Evolutionary conservation across 2,329 filamentous ascomycete genomes (phyloP).

Genomic region (Celoporthe dispersa): DNA sequence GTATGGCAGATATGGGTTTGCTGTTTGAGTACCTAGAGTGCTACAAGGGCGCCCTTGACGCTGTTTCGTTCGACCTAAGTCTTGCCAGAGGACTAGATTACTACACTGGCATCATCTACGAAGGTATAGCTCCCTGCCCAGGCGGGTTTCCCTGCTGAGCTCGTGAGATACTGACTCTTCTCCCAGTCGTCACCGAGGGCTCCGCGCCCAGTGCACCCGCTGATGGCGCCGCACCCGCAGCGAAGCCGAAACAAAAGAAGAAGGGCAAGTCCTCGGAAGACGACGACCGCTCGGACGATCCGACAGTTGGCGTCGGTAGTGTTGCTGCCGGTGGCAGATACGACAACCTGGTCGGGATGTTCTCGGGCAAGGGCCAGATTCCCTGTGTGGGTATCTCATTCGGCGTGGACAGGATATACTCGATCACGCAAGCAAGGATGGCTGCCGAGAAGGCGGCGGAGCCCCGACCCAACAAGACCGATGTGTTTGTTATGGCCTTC

Average conservation of each 20-base stretch:
- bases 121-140: conserved; percentile 31
- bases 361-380: conserved; percentile 74
- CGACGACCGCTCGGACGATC: conserved; percentile 75
- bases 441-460: conserved; percentile 58
- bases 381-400: conserved; percentile 89
- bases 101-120: conserved; percentile 60
- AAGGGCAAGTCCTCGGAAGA: conserved; percentile 59
- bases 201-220: conserved; percentile 42
- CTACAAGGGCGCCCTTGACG: conserved; percentile 68
- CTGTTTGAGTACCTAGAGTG: conserved; percentile 83
- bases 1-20: conserved; percentile 78
- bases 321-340: conserved; percentile 87
- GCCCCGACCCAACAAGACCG: conserved; percentile 66
- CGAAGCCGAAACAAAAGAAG: conserved; percentile 50
- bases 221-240: conserved; percentile 38
- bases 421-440: conserved; percentile 79
- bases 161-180: background rate
- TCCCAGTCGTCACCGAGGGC: conserved; percentile 30
- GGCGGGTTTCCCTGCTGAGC: background rate
- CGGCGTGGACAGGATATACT: conserved; percentile 89
- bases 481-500: conserved; percentile 95
- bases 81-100: conserved; percentile 87
- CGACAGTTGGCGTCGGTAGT: conserved; percentile 82
- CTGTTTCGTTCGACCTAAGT: conserved; percentile 86
- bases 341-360: conserved; percentile 89